Evolutionary conservation across 164 flowering plant species (phyloP), one percentile per base, ranked within the genome.

Genomic region (Taxillus chinensis): DNA sequence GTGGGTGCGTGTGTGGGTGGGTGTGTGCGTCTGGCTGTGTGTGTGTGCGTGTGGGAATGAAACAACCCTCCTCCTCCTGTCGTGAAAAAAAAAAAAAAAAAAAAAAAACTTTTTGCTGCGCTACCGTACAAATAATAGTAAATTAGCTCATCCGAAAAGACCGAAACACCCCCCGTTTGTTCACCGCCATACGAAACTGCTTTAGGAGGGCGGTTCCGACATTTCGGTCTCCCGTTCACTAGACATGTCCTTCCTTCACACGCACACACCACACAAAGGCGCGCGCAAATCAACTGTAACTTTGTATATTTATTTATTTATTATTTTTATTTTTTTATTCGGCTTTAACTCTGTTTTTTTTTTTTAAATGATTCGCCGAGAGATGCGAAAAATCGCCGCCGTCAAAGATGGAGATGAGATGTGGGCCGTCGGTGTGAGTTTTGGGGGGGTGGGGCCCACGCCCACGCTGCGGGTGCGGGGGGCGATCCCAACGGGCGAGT

Each of bases 311-410:
- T n/a, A n/a, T n/a, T n/a, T n/a, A 8, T 10, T 45, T 37, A 39
- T 38, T 63, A 10, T 52, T 8, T 11, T 58, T 42, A 38, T 62
- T 41, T 27, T 39, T 43, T 13, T 41, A 27, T 58, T 65, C 13
- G 15, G 50, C 41, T 4, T 8, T 49, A 3, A 38, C 40, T 48
- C 52, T 6, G n/a, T 43, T 45, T 51, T 37, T 42, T 56, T n/a
- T n/a, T n/a, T n/a, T n/a, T n/a, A n/a, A 39, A 39, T 39, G 39
- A 59, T 46, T 39, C 49, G 5, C 37, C 15, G 15, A 38, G 46
- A 60, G 42, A 10, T 9, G 60, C 51, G 66, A 46, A 59, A 68
- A 72, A 68, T 70, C 78, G 77, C 67, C 66, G 67, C 75, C 79
- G 82, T 73, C 60, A 55, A 70, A 49, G 57, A 6, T 8, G 67